Percentiles rank a stretch among this genome's conserved stretches.
Evolutionary conservation across 148 eudicot species (phyloP).

Genomic region (Vaccinium darrowii): DNA sequence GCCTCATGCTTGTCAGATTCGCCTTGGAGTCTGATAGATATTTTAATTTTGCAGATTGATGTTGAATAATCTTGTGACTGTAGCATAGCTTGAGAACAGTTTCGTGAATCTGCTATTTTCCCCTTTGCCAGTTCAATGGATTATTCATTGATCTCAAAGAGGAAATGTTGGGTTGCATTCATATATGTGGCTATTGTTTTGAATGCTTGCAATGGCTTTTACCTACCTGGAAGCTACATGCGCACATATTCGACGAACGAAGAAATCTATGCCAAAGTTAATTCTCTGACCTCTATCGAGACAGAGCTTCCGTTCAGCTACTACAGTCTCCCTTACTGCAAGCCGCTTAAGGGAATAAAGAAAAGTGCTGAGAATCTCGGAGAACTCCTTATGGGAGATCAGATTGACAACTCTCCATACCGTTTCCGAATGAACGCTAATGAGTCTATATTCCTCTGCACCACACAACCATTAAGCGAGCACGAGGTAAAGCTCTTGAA

Average conservation of each 20-base stretch:
- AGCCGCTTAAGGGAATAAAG: slow-evolving; percentile 51
- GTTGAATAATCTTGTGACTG: slow-evolving; percentile 12
- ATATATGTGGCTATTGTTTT: slow-evolving; percentile 28
- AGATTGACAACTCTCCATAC: slow-evolving; percentile 68
- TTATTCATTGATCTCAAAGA: slow-evolving; percentile 28
- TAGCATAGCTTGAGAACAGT: slow-evolving; percentile 11
- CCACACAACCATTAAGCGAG: slow-evolving; percentile 40
- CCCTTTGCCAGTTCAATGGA: slow-evolving; percentile 28
- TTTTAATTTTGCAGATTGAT: slow-evolving; percentile 21
- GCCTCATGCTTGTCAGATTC: not conserved
- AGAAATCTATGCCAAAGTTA: slow-evolving; percentile 60
- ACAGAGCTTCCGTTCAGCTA: slow-evolving; percentile 79
- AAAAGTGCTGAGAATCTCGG: slow-evolving; percentile 82
- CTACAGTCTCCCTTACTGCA: slow-evolving; percentile 73
- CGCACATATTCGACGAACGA: slow-evolving; percentile 47
- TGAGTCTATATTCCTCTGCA: slow-evolving; percentile 62
- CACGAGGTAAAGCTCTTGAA: slow-evolving; percentile 64
- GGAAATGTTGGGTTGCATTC: slow-evolving; percentile 32
- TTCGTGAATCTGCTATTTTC: slow-evolving; percentile 12
- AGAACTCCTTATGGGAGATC: slow-evolving; percentile 82
- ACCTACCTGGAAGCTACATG: slow-evolving; percentile 71
- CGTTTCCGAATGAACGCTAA: slow-evolving; percentile 61
- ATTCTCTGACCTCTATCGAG: slow-evolving; percentile 70
- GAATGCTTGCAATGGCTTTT: slow-evolving; percentile 52
- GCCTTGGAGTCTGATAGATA: not conserved